phyloP scores from a whole-genome alignment of 257 asterid genomes.

The Eucommia ulmoides region DNA sequence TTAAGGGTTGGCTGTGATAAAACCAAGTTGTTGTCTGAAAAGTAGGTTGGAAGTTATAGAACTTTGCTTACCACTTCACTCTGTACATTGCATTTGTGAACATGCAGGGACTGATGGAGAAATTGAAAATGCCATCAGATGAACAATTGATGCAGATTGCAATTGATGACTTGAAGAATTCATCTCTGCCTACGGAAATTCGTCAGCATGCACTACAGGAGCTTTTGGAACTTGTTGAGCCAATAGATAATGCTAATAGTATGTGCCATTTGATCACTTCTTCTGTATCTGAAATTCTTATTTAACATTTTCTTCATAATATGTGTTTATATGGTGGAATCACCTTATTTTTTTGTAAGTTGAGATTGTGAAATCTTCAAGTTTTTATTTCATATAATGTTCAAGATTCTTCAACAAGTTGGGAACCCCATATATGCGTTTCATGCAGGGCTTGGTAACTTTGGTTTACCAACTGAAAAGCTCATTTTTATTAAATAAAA shows the following conservation, averaged over 20 bases:
- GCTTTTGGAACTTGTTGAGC: conserved; percentile 78
- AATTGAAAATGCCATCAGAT: conserved; percentile 69
- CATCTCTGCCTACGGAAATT: conserved; percentile 50
- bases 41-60: not conserved
- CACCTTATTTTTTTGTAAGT: too few relatives aligned
- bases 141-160: conserved; percentile 69
- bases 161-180: conserved; percentile 59
- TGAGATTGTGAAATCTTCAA: too few relatives aligned
- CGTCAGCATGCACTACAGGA: conserved; percentile 75
- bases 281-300: not conserved
- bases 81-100: not conserved
- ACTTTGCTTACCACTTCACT: not conserved
- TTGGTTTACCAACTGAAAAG: too few relatives aligned
- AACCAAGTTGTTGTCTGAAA: not conserved
- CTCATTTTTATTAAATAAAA: too few relatives aligned
- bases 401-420: too few relatives aligned
- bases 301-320: not conserved
- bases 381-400: too few relatives aligned
- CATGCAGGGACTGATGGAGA: conserved; percentile 61
- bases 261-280: conserved; percentile 6
- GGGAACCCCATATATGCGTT: too few relatives aligned
- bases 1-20: too few relatives aligned
- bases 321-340: too few relatives aligned
- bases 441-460: too few relatives aligned
- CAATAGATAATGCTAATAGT: conserved; percentile 87